Conservation (phyloP, 257 asterid genomes). For the Solanum arcanum region DNA sequence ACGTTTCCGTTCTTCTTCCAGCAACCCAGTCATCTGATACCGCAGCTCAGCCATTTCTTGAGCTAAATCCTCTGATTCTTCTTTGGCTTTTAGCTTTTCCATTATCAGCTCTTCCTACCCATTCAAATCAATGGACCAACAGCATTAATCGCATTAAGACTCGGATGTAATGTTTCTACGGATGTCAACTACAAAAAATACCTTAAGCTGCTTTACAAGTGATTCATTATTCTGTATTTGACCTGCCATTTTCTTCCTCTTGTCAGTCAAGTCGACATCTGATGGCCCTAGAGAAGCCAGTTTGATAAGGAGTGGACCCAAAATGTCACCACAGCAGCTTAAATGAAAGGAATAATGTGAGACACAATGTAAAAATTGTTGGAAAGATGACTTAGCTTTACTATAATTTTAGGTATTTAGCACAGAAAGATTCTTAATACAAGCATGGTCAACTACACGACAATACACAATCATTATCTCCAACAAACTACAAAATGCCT, state of each 20-base stretch:
- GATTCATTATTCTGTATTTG: constrained; percentile 50
- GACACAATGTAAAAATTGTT: not conserved
- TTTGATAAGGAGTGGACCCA: constrained; percentile 35
- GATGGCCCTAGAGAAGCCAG: constrained; percentile 25
- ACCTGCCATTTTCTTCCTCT: constrained; percentile 33
- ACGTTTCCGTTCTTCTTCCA: constrained; percentile 77
- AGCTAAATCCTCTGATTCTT: constrained; percentile 86
- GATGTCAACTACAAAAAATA: constrained; percentile 7
- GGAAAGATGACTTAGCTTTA: not conserved
- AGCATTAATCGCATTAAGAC: not conserved
- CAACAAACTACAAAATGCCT: not conserved
- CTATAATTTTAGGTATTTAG: not conserved
- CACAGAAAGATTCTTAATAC: not conserved
- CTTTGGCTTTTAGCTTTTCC: constrained; percentile 69
- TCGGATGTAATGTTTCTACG: not conserved
- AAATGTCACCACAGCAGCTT: constrained; percentile 37
- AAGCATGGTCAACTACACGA: not conserved
- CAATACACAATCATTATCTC: not conserved
- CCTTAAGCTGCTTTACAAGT: constrained; percentile 63
- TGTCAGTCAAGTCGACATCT: constrained; percentile 32
- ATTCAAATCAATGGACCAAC: constrained; percentile 4
- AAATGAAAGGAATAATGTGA: not conserved
- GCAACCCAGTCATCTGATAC: constrained; percentile 65
- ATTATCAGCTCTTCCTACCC: constrained; percentile 57
- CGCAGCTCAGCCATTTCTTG: constrained; percentile 98